Evolutionary conservation across 2,329 filamentous ascomycete genomes (phyloP).

Genomic region (Talaromyces islandicus): DNA sequence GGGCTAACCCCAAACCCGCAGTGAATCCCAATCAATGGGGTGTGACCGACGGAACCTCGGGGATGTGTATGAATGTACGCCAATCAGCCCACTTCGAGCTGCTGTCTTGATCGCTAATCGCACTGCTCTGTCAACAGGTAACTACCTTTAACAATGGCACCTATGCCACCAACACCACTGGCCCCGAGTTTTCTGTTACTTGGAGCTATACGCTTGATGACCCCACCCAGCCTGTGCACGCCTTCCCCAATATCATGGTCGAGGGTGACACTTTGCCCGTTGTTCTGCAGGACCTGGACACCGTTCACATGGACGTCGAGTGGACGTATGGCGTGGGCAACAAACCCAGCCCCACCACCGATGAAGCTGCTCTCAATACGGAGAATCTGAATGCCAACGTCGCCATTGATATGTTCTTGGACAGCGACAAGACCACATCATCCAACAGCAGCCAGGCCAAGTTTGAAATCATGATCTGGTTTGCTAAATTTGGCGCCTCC

Average conservation of each 20-base stretch:
- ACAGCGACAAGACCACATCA: constrained; percentile 38
- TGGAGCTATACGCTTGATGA: constrained; percentile 47
- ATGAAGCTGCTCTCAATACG: constrained; percentile 29
- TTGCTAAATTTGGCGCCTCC: constrained; percentile 42
- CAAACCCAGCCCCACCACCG: constrained; percentile 24
- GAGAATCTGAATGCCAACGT: constrained; percentile 50
- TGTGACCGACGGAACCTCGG: constrained; percentile 26
- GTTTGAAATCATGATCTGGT: constrained; percentile 56
- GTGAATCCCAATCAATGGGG: constrained; percentile 56
- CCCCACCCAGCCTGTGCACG: constrained; percentile 45
- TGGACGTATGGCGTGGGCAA: constrained; percentile 50
- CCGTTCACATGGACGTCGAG: constrained; percentile 41
- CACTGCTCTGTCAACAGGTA: constrained; percentile 29
- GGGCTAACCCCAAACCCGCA: constrained; percentile 19
- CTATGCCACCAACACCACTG: constrained; percentile 42
- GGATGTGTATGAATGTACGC: constrained; percentile 52
- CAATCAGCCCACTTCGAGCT: neutral
- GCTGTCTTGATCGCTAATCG: neutral
- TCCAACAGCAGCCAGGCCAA: constrained; percentile 30
- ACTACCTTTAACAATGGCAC: constrained; percentile 47
- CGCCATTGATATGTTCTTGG: constrained; percentile 55
- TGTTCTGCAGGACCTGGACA: constrained; percentile 32
- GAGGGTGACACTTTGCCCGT: constrained; percentile 41
- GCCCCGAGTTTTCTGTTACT: constrained; percentile 48
- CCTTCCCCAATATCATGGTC: constrained; percentile 50